phyloP scores from a whole-genome alignment of 129 eudicot species.

The Pulicaria dysenterica region DNA sequence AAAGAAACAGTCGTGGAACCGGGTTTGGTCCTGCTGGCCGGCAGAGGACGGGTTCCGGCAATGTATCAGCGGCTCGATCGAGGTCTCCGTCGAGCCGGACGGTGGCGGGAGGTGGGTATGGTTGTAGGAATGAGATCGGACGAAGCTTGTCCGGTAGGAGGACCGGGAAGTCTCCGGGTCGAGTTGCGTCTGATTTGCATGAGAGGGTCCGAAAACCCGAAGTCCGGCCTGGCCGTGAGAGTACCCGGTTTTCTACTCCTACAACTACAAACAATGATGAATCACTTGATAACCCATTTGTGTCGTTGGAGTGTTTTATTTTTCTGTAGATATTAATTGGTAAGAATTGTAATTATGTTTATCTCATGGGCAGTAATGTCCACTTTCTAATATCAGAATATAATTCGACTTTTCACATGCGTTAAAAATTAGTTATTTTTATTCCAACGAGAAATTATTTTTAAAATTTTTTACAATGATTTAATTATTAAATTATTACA shows the following conservation, averaged over 20 bases:
- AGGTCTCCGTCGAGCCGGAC: slow-evolving; percentile 63
- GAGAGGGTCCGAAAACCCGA: slow-evolving; percentile 37
- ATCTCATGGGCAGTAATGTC: background rate
- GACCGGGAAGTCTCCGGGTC: slow-evolving; percentile 70
- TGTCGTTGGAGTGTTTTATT: slow-evolving; percentile 91
- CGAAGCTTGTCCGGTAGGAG: slow-evolving; percentile 58
- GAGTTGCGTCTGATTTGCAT: slow-evolving; percentile 53
- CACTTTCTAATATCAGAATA: too few relatives aligned
- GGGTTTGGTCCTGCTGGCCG: slow-evolving; percentile 31
- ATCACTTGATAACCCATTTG: slow-evolving; percentile 92
- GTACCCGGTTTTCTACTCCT: slow-evolving; percentile 36
- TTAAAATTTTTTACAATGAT: too few relatives aligned
- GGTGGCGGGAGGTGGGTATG: slow-evolving; percentile 27
- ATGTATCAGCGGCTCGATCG: slow-evolving; percentile 38
- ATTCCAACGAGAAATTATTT: too few relatives aligned
- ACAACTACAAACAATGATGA: slow-evolving; percentile 37
- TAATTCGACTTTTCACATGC: too few relatives aligned
- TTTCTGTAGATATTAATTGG: slow-evolving; percentile 52
- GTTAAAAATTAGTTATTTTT: too few relatives aligned
- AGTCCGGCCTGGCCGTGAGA: slow-evolving; percentile 29
- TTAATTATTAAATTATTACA: too few relatives aligned
- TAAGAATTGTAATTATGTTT: slow-evolving; percentile 32
- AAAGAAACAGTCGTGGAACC: slow-evolving; percentile 25
- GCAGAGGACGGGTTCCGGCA: slow-evolving; percentile 23
- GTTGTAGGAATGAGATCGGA: slow-evolving; percentile 36